phyloP scores from a whole-genome alignment of 805 yeast genomes.

The Danielia reshetovae region DNA sequence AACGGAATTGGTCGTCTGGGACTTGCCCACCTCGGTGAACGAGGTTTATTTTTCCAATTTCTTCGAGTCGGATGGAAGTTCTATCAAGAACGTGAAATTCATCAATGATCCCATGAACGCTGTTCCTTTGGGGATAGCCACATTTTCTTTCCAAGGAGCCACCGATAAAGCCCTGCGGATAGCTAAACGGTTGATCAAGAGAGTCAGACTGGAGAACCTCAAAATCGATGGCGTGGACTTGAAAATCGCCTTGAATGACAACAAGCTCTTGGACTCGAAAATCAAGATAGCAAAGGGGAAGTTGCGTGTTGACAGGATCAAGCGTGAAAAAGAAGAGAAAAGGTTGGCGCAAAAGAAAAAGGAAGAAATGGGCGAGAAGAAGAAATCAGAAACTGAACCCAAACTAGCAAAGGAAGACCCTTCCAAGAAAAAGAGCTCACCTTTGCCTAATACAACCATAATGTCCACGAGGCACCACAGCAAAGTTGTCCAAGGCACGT shows the following conservation, averaged over 20 bases:
- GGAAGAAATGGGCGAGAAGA: slow-evolving; percentile 6
- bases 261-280: slow-evolving; percentile 31
- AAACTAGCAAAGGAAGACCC: slow-evolving; percentile 2
- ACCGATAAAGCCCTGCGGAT: slow-evolving; percentile 41
- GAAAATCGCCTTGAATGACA: slow-evolving; percentile 51
- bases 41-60: slow-evolving; percentile 45
- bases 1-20: slow-evolving; percentile 66
- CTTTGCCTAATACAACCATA: slow-evolving; percentile 33
- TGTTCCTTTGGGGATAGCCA: slow-evolving; percentile 70
- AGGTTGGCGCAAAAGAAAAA: slow-evolving; percentile 10
- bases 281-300: slow-evolving; percentile 25
- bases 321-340: slow-evolving; percentile 33
- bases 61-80: slow-evolving; percentile 58
- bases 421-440: slow-evolving; percentile 1
- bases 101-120: slow-evolving; percentile 72
- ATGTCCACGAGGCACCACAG: slow-evolving; percentile 28
- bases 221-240: slow-evolving; percentile 52
- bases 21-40: slow-evolving; percentile 52
- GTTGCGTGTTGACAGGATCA: slow-evolving; percentile 21
- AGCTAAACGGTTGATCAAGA: slow-evolving; percentile 30
- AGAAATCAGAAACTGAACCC: slow-evolving; percentile 4
- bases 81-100: slow-evolving; percentile 52
- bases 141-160: slow-evolving; percentile 57
- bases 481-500: slow-evolving; percentile 30
- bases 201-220: slow-evolving; percentile 23